Base-by-base conservation (phyloP, 805 yeast genomes). In the Suhomyces sp. region DNA sequence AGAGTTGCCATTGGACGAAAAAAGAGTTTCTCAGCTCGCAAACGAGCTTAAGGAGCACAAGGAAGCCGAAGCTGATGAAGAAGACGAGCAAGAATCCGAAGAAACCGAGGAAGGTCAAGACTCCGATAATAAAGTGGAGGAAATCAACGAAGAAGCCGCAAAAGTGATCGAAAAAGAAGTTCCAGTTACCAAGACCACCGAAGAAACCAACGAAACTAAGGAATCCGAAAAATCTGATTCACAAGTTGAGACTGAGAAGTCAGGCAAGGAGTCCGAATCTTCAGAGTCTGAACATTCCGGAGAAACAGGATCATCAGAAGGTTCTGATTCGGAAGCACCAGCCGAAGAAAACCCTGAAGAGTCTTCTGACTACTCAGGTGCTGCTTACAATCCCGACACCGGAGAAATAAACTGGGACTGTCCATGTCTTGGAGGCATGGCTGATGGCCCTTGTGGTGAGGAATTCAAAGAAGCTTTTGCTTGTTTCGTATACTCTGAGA, bases 331-430 rank as follows among this genome's bases (percentile, higher is more conserved):
- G 9, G 28, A 25, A 25, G 28, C 6, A 5, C 15, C 28, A 6
- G 9, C 26, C 13, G 17, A 22, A n/a, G 32, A 19, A 33, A 6
- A 28, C 10, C 11, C 25, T 4, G 31, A 25, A 7, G 25, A 13
- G 13, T 52, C 32, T 31, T 67, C 55, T 32, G 62, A 55, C 25
- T 70, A 65, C 28, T 73, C 63, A 28, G 63, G 65, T 14, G 84
- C 88, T 24, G 96, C 98, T 4, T 91, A 79, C 65, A 79, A 91
- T 67, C 97, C 97, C 19, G 95, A 86, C 53, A 93, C 98, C 3
- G 98, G 98, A 19, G 98, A 91, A 60, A 93, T 93, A 65, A 91
- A 93, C 77, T 93, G 98, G 98, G 98, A 93, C 57, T 93, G 98
- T 63, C 98, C 98, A n/a, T 91, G 98, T 63, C 71, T 93, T 32